Percentiles rank a stretch among this genome's conserved stretches.
Evolutionary conservation across 1,139 yeast genomes (phyloP).

Genomic region (Sugiyamaella pinicola): DNA sequence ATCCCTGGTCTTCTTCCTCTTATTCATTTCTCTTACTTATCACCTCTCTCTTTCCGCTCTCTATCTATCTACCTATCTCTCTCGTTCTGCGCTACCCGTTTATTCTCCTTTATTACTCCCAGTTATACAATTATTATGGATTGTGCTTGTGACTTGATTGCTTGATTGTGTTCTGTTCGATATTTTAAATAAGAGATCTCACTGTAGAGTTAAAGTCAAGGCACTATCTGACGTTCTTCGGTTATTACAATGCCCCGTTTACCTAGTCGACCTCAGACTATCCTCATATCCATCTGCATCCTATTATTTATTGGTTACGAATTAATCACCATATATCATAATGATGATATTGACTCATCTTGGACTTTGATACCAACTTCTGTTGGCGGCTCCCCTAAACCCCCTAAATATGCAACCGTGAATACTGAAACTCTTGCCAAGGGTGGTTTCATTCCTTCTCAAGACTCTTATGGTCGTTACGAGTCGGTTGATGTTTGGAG

Average conservation of each 20-base stretch:
- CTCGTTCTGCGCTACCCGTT: too few relatives aligned
- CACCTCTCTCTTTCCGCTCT: too few relatives aligned
- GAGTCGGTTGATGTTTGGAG: constrained; percentile 28
- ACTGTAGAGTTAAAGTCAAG: too few relatives aligned
- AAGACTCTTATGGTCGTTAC: constrained; percentile 11
- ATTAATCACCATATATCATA: constrained; percentile 4
- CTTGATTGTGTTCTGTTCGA: too few relatives aligned
- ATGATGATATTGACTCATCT: constrained; percentile 1
- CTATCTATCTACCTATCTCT: too few relatives aligned
- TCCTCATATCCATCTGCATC: neutral
- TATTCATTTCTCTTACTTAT: too few relatives aligned
- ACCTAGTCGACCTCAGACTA: neutral
- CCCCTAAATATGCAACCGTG: neutral
- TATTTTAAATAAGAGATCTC: too few relatives aligned
- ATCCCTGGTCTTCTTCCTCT: too few relatives aligned
- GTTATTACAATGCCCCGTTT: constrained; percentile 4
- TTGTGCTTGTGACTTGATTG: too few relatives aligned
- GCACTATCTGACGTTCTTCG: too few relatives aligned
- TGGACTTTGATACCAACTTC: neutral
- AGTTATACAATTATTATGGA: too few relatives aligned
- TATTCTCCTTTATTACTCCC: too few relatives aligned
- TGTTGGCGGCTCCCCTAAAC: neutral
- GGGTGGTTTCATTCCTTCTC: constrained; percentile 12
- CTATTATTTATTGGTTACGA: constrained; percentile 12
- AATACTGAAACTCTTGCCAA: neutral